Base-by-base conservation (phyloP, 495 filamentous ascomycete species). In the Pyrenula aspistea region DNA sequence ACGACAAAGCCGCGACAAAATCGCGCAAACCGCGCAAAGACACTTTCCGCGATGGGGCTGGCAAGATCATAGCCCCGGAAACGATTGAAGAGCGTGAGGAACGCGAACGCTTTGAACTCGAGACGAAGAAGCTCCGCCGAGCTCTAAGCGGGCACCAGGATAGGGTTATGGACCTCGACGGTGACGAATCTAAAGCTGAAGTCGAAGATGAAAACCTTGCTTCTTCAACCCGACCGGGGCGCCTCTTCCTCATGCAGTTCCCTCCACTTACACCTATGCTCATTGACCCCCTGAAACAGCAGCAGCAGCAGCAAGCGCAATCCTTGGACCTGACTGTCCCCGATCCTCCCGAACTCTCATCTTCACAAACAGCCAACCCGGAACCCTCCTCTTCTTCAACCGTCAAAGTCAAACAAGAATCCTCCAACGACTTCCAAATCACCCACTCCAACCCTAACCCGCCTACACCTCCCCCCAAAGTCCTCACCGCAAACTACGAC, bases 221-320 rank as follows among this genome's bases (percentile, higher is more conserved):
- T 15, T 15, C 31, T 42, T 42, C 31, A 66, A 69, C 31, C 61
- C 31, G 73, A 19, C 55, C 67, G 4, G 73, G 75, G 22, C 68
- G 72, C 42, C 65, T 78, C 23, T 80, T 77, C 65, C 64, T 81
- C 20, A 74, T 82, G 64, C 78, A 82, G 60, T 76, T 82, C 62
- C 78, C 78, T 10, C 78, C 78, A 1, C 70, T 79, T 61, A 73
- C 78, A 0, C 78, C 78, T 53, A 74, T 71, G 55, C 71, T 82
- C 53, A 59, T 65, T 22, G 56, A 75, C 12, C 64, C 71, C 50
- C 3, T 65, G 61, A 11, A 52, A 55, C 57, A 24, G 53, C 49
- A 22, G 55, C 64, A 55, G 47, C n/a, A 47, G 23, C 57, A 62
- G 53, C 53, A 48, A 52, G 36, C 56, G 22, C 22, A 21, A 55